Evolutionary conservation across 768 basidiomycete species (phyloP), one percentile per base, ranked within the genome.

Genomic region (Mycena alexandri): DNA sequence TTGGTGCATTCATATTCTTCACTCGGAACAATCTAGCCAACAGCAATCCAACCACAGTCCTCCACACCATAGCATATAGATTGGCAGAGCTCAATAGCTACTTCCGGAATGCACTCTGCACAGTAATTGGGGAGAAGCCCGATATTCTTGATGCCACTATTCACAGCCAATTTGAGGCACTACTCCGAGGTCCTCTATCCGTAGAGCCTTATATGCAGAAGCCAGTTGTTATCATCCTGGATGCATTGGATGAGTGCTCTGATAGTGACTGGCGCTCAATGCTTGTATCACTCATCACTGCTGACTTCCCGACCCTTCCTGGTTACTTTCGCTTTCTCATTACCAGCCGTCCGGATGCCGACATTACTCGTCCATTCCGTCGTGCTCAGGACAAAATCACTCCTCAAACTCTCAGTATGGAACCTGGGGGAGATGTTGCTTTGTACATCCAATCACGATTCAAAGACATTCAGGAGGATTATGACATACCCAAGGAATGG

Each of bases 161-260:
- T 33, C 41, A 48, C 13, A 48, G 46, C 50, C 50, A 43, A 17
- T 52, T 62, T 48, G 10, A 63, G 29, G 25, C 11, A 25, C 48
- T 52, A 16, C 14, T 34, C 2, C 51, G 24, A 21, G 25, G 17
- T 17, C 54, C 66, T 48, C 41, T 7, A 0, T 41, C 56, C 43
- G 70, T n/a, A n/a, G 34, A 48, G 29, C 50, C 13, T 29, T 34
- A 22, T n/a, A 53, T 25, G 21, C 17, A 19, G 33, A 64, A 61
- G 21, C 63, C 68, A 3, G 48, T 72, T 46, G 56, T 75, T 17
- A 66, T 75, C 60, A 57, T 75, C 22, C n/a, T 75, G 34, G 74
- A 75, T 65, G 74, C 74, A 11, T 48, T 75, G 12, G 74, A 75
- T 58, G 74, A 74, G 61, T 74, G 74, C 43, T 72, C 67, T 16